These are phyloP conservation scores for Colletotrichum tofieldiae DNA, from an alignment of 2,329 filamentous ascomycete species.

Conservation along the genomic window DNA sequence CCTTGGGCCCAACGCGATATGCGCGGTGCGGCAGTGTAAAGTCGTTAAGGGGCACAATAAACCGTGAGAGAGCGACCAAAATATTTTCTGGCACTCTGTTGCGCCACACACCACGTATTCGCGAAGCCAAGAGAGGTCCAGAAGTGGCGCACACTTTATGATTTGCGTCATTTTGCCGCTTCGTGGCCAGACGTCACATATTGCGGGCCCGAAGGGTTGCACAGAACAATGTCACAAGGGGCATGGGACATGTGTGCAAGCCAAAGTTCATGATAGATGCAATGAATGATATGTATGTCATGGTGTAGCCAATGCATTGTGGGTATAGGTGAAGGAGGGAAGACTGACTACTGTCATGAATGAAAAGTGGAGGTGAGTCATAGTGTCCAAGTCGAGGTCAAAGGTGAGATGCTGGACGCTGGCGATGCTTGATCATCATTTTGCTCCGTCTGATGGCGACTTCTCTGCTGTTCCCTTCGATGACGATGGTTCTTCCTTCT, in stretches of 20 bases:
- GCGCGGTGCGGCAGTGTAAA: too few species aligned
- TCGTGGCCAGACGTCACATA: background rate
- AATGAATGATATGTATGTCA: background rate
- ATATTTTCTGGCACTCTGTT: too few species aligned
- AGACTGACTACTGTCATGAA: slow-evolving; percentile 21
- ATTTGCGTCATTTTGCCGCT: background rate
- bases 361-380: background rate
- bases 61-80: too few species aligned
- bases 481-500: background rate
- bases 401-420: background rate
- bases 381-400: background rate
- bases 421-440: slow-evolving; percentile 11
- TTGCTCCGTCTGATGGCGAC: slow-evolving; percentile 13
- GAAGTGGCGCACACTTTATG: background rate
- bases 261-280: background rate
- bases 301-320: slow-evolving; percentile 6
- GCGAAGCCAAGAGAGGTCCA: too few species aligned
- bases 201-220: background rate
- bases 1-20: too few species aligned
- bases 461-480: background rate
- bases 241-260: background rate
- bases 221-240: too few species aligned
- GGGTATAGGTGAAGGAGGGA: slow-evolving; percentile 33
- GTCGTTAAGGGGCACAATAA: too few species aligned
- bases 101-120: too few species aligned